Conservation (phyloP, 176 grass and related monocot species). For the Leersia perrieri region DNA sequence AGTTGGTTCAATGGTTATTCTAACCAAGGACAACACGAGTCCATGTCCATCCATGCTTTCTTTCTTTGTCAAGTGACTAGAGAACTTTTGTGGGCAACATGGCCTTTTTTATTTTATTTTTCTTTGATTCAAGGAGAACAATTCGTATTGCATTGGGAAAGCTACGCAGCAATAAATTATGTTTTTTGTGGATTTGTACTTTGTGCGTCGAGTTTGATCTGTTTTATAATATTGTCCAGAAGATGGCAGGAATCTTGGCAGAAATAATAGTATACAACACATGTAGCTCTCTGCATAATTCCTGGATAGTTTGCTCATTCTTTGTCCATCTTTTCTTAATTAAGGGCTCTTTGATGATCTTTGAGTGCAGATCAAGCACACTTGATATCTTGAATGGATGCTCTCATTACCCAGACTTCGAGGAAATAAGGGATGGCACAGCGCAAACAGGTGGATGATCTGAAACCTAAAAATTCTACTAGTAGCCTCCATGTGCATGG, state of each 20-base stretch:
- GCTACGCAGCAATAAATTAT: constrained; percentile 17
- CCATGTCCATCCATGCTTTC: constrained; percentile 3
- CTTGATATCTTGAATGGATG: not conserved
- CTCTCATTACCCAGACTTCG: not conserved
- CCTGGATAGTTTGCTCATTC: not conserved
- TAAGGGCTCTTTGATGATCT: not conserved
- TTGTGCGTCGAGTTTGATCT: constrained; percentile 7
- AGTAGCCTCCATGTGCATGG: not conserved
- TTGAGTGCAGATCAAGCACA: not conserved
- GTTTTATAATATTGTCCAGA: not conserved
- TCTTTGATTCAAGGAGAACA: not conserved
- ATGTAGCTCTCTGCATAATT: not conserved
- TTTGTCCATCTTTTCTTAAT: not conserved
- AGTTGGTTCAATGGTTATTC: constrained; percentile 12
- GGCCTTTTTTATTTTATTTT: not conserved
- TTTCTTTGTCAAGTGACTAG: constrained; percentile 7
- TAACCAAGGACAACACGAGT: constrained; percentile 8
- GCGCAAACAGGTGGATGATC: not conserved
- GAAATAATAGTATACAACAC: constrained; percentile 9
- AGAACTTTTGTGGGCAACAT: not conserved
- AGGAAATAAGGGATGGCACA: not conserved
- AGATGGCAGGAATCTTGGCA: constrained; percentile 15
- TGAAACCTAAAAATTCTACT: not conserved
- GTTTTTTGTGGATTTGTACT: not conserved
- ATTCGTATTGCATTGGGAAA: not conserved